Base-by-base conservation (phyloP, 352 stramenopile genomes). In the Globisporangium middletonii region DNA sequence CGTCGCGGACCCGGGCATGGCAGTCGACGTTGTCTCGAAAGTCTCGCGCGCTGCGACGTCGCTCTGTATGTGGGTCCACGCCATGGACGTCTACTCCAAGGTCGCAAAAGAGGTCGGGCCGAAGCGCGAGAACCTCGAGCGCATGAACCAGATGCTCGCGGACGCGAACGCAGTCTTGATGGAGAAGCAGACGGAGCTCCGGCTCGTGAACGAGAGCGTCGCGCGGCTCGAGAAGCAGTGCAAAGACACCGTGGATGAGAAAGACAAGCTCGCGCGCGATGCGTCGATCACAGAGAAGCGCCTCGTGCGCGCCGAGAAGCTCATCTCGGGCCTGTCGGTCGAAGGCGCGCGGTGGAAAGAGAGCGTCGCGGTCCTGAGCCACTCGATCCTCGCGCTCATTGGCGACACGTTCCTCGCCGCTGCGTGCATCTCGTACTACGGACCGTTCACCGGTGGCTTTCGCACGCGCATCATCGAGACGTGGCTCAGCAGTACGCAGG, bases 41-140 rank as follows among this genome's bases (percentile, higher is more conserved):
- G 91, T 97, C 0, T 97, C 89, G 16, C 95, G 92, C 41, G 93
- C 93, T 1, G 92, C 90, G 0, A 94, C 77, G 4, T 94, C 86
- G 27, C 63, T 98, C 26, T 98, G 93, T 61, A 95, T 97, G 83
- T 98, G 93, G 84, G 89, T 95, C 16, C 89, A 97, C 55, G 93
- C 93, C 3, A 98, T 98, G 85, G 84, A 98, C 42, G 89, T 97
- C n/a, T 98, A 98, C 71, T 89, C 87, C 8, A 95, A 93, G 64
- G 93, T 98, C 7, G 90, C 89, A 2, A 98, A 98, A 67, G 92
- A 97, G 51, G 94, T 98, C 3, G 93, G 73, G 0, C 93, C 93
- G 0, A 98, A 98, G 69, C 89, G 92, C 53, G 85, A 90, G 56
- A 92, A 89, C 15, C 59, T 98, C 1, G 90, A 91, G 64, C 75